Conservation (phyloP, 1,139 yeast species). For the Eremothecium sinecaudum region DNA sequence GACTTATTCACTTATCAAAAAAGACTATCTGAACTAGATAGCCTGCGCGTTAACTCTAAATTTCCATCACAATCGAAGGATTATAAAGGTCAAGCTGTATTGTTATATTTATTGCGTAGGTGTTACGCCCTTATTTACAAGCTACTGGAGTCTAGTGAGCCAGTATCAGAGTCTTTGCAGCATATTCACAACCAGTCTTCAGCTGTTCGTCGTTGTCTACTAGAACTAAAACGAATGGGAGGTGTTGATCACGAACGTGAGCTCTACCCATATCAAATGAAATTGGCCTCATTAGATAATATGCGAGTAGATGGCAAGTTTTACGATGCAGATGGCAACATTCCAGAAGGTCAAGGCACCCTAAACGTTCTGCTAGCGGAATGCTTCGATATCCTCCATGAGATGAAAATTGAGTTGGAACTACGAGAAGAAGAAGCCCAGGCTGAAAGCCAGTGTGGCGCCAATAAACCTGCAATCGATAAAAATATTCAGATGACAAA, state of each 20-base stretch:
- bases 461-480: not conserved
- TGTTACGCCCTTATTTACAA: conserved; percentile 85
- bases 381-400: conserved; percentile 88
- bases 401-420: conserved; percentile 78
- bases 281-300: conserved; percentile 80
- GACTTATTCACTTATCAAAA: conserved; percentile 80
- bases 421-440: conserved; percentile 44
- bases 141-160: conserved; percentile 83
- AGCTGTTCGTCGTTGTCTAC: conserved; percentile 79
- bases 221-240: conserved; percentile 86
- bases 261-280: conserved; percentile 89
- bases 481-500: conserved; percentile 12
- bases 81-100: conserved; percentile 51
- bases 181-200: conserved; percentile 88
- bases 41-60: conserved; percentile 49
- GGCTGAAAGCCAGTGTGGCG: conserved; percentile 25
- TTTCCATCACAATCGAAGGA: conserved; percentile 34
- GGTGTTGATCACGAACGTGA: conserved; percentile 82
- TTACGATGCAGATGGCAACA: conserved; percentile 63
- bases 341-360: conserved; percentile 96
- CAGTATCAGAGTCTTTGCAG: conserved; percentile 85
- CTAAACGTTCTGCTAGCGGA: conserved; percentile 83
- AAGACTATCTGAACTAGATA: conserved; percentile 62
- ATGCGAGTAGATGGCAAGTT: conserved; percentile 85
- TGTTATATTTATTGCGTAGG: conserved; percentile 73